These are phyloP conservation scores for Citrus medica DNA, from an alignment of 345 rosid species.

Conservation along the genomic window DNA sequence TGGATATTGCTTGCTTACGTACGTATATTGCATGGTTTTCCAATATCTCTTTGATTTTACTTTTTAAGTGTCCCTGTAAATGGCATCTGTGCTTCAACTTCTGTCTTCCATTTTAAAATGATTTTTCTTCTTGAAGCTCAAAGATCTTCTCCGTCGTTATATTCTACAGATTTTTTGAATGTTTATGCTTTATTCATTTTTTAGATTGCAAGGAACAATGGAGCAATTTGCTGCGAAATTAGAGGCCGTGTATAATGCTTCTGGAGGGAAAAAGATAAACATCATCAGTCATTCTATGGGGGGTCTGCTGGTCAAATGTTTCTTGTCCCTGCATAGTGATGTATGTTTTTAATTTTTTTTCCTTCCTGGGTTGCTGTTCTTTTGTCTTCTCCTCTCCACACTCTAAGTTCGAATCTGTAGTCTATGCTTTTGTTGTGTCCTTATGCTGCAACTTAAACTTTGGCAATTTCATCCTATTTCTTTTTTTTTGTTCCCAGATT, in stretches of 20 bases:
- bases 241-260: slow-evolving; percentile 64
- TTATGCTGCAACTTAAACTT: background rate
- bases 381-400: background rate
- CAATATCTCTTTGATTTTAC: background rate
- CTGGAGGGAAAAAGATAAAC: slow-evolving; percentile 89
- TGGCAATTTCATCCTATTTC: background rate
- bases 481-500: slow-evolving; percentile 38
- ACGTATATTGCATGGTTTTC: background rate
- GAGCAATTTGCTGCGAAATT: slow-evolving; percentile 62
- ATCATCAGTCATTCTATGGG: slow-evolving; percentile 96
- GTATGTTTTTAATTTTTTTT: slow-evolving; percentile 31
- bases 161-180: background rate
- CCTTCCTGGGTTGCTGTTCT: background rate
- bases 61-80: background rate
- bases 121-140: background rate
- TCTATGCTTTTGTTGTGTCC: background rate
- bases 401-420: background rate
- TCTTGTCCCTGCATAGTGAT: slow-evolving; percentile 76
- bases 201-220: slow-evolving; percentile 71
- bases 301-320: slow-evolving; percentile 89
- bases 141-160: background rate
- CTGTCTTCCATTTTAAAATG: background rate
- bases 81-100: background rate
- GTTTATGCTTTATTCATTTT: slow-evolving; percentile 19
- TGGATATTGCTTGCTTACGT: background rate